phyloP scores from a whole-genome alignment of 2,329 filamentous ascomycete genomes.

The Dactylellina leptospora region DNA sequence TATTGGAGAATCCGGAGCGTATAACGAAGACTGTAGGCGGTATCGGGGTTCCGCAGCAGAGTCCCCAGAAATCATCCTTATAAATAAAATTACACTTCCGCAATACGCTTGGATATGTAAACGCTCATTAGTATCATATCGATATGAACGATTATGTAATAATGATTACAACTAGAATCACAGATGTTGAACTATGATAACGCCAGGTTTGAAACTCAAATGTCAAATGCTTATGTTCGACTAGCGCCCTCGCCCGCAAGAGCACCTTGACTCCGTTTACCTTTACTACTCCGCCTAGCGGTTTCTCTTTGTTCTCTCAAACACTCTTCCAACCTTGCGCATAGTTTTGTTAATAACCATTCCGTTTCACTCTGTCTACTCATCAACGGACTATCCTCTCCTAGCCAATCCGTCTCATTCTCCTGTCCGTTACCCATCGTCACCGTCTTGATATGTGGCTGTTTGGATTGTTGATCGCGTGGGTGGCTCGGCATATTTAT shows the following conservation, averaged over 20 bases:
- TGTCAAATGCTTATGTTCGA: neutral
- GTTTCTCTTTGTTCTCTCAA: constrained; percentile 56
- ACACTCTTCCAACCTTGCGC: constrained; percentile 69
- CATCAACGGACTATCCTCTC: constrained; percentile 73
- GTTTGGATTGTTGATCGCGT: constrained; percentile 59
- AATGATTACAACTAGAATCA: neutral
- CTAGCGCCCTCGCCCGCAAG: neutral
- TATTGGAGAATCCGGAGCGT: constrained; percentile 6
- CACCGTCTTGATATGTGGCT: constrained; percentile 58
- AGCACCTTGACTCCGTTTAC: constrained; percentile 10
- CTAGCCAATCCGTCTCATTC: constrained; percentile 77
- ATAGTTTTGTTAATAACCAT: constrained; percentile 73
- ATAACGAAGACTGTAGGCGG: constrained; percentile 26
- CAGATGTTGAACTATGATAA: neutral
- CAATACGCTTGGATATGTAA: neutral
- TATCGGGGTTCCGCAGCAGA: constrained; percentile 31
- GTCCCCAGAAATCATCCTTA: neutral
- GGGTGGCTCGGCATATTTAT: constrained; percentile 66
- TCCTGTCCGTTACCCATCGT: constrained; percentile 69
- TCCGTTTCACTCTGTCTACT: constrained; percentile 71
- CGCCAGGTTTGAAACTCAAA: neutral
- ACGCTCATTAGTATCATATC: neutral
- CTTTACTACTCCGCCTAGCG: constrained; percentile 24
- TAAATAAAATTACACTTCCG: neutral
- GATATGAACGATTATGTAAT: constrained; percentile 2